Conservation (phyloP, 768 basidiomycete species). For the Cantharellus cinnabarinus region DNA sequence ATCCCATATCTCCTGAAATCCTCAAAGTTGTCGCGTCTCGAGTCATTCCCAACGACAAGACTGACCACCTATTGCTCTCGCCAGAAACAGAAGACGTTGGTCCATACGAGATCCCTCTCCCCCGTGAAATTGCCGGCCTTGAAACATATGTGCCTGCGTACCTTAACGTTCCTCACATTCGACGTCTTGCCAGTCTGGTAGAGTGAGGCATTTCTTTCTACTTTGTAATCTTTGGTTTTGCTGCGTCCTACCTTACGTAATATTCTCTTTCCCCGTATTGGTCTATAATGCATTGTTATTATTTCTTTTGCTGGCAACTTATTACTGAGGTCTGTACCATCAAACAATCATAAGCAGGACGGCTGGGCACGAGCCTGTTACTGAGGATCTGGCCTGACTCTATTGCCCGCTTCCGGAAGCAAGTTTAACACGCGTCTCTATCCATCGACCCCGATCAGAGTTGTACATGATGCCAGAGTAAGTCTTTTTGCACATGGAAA, state of each 20-base stretch:
- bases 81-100: slow-evolving; percentile 97
- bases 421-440: not conserved
- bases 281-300: too few species aligned
- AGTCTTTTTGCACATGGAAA: not conserved
- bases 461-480: not conserved
- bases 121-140: slow-evolving; percentile 84
- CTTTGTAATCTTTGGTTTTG: not conserved
- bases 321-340: too few species aligned
- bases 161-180: slow-evolving; percentile 72
- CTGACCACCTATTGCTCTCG: slow-evolving; percentile 86
- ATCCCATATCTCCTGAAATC: slow-evolving; percentile 93
- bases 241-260: not conserved
- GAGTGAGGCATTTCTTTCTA: slow-evolving; percentile 12
- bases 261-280: not conserved
- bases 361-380: too few species aligned
- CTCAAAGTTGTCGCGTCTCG: slow-evolving; percentile 89
- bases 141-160: slow-evolving; percentile 94
- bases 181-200: slow-evolving; percentile 71
- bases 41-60: slow-evolving; percentile 88
- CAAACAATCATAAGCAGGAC: too few species aligned
- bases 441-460: not conserved
- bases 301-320: too few species aligned
- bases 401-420: not conserved
- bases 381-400: not conserved
- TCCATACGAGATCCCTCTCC: slow-evolving; percentile 80